phyloP scores from a whole-genome alignment of 1,139 yeast genomes.

The Lodderomyces oxycetoniae region DNA sequence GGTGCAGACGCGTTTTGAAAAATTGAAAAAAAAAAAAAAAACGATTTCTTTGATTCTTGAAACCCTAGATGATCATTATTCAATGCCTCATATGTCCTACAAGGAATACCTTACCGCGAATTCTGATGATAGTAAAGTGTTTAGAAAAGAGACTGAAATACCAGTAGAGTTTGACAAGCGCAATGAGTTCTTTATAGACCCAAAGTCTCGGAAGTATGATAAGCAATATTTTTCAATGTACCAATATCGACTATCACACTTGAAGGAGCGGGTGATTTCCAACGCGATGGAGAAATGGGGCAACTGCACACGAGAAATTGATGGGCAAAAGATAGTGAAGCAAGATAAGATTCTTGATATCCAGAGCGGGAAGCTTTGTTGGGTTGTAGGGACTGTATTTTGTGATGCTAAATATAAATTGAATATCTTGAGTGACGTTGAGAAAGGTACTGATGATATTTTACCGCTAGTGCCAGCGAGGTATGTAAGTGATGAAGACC shows the following conservation, averaged over 20 bases:
- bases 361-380: conserved; percentile 61
- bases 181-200: conserved; percentile 17
- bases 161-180: conserved; percentile 6
- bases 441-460: conserved; percentile 51
- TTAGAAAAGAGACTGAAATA: conserved; percentile 1
- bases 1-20: not conserved
- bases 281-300: conserved; percentile 45
- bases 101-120: no score
- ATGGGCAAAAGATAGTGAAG: conserved; percentile 30
- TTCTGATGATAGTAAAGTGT: no score
- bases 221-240: conserved; percentile 76
- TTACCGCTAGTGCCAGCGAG: conserved; percentile 34
- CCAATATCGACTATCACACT: conserved; percentile 52
- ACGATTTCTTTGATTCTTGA: conserved; percentile 1
- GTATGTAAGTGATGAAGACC: conserved; percentile 24
- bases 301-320: conserved; percentile 35
- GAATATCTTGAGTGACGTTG: conserved; percentile 77
- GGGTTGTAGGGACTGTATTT: conserved; percentile 89
- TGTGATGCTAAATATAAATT: conserved; percentile 83
- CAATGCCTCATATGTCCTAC: conserved; percentile 1
- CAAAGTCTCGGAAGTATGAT: conserved; percentile 47
- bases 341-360: conserved; percentile 76
- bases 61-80: not conserved
- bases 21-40: conserved; percentile 4
- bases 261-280: conserved; percentile 52